Evolutionary conservation across 768 basidiomycete species (phyloP), one percentile per base, ranked within the genome.

Genomic region (Termitomyces sp.): DNA sequence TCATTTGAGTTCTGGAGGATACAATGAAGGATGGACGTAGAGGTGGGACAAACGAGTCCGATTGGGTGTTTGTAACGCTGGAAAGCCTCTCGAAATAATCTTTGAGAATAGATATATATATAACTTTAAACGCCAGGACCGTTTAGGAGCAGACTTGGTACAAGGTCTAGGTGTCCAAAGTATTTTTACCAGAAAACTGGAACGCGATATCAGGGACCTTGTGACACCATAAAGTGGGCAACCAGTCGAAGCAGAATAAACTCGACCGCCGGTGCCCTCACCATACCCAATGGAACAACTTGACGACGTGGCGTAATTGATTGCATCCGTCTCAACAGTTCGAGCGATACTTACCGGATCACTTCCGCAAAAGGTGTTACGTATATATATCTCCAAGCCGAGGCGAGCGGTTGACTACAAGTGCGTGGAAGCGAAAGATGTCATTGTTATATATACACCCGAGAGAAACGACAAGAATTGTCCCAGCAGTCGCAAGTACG

Each of bases 341-440:
- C 18, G 18, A 41, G 34, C 20, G 12, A 22, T 13, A 13, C 6
- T 4, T 0, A 22, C 42, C 34, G 66, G 61, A 30, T 59, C 58
- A 11, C 57, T 58, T 9, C 61, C 62, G 46, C 60, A 61, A 27
- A 42, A 49, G 16, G 12, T 33, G 11, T 30, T 59, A n/a, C 62
- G 39, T 46, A 42, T 59, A 65, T 39, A 69, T 61, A 36, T 66
- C 34, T 58, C 67, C 7, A 56, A 30, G 6, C 50, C 47, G 18
- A n/a, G n/a, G n/a, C n/a, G n/a, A n/a, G n/a, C n/a, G n/a, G n/a
- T n/a, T n/a, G n/a, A n/a, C n/a, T n/a, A n/a, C n/a, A n/a, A n/a
- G n/a, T n/a, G n/a, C n/a, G n/a, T n/a, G n/a, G n/a, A n/a, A 12
- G 36, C 36, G 15, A 18, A 6, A 16, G 18, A 39, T 18, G 18